Conservation (phyloP, 2,329 filamentous ascomycete genomes). For the Exophiala xenobiotica region DNA sequence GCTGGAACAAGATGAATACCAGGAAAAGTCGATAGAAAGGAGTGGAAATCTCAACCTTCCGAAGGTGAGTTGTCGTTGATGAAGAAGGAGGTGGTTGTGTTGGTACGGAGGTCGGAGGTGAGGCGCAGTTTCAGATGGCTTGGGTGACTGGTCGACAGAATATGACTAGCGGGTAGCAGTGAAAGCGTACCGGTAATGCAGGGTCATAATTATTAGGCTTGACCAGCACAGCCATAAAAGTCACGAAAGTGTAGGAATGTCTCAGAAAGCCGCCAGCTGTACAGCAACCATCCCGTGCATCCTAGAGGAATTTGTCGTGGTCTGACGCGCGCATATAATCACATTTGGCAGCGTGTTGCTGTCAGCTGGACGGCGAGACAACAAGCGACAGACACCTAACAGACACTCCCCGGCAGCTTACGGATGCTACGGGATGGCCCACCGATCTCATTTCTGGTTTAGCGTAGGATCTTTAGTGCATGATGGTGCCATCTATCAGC, state of each 20-base stretch:
- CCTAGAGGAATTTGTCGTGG: neutral
- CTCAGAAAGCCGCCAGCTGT: neutral
- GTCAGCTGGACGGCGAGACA: no score
- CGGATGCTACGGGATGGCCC: no score
- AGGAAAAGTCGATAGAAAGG: conserved; percentile 18
- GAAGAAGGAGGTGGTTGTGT: conserved; percentile 6
- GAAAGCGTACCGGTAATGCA: neutral
- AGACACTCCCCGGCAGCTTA: no score
- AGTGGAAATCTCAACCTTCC: conserved; percentile 19
- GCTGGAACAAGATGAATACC: conserved; percentile 1
- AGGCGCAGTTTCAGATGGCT: conserved; percentile 11
- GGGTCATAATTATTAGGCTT: neutral
- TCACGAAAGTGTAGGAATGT: neutral
- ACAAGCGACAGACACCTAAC: no score
- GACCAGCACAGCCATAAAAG: neutral
- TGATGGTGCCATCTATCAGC: neutral
- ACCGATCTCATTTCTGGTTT: neutral
- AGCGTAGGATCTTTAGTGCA: neutral
- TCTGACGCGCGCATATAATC: conserved; percentile 1
- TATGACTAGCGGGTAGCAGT: neutral
- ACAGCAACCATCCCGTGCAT: neutral
- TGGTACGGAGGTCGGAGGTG: conserved; percentile 8
- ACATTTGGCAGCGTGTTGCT: neutral
- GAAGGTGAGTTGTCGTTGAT: conserved; percentile 14
- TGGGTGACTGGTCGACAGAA: neutral